These are phyloP conservation scores for Aspergillus sp. DNA, from an alignment of 2,329 filamentous ascomycete genomes.

Conservation along the genomic window DNA sequence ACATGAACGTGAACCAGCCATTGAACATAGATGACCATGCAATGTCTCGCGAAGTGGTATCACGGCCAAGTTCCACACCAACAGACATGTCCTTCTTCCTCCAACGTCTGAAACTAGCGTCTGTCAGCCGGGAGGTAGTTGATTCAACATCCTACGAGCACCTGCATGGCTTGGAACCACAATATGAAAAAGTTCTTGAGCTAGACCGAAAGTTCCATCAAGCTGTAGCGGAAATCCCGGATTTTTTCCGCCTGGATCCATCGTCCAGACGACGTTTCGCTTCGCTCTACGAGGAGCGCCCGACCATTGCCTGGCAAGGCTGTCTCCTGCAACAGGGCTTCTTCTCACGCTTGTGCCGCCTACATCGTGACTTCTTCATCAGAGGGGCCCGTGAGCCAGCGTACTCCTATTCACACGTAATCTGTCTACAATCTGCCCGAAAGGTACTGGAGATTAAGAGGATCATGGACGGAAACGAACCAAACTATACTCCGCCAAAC, in stretches of 20 bases:
- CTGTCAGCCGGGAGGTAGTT: slow-evolving; percentile 44
- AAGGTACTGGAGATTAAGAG: slow-evolving; percentile 41
- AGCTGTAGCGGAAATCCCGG: slow-evolving; percentile 34
- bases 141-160: slow-evolving; percentile 37
- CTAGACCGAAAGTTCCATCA: slow-evolving; percentile 40
- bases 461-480: slow-evolving; percentile 36
- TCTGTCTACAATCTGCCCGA: slow-evolving; percentile 42
- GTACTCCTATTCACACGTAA: slow-evolving; percentile 42
- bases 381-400: slow-evolving; percentile 37
- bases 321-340: slow-evolving; percentile 38
- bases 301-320: slow-evolving; percentile 39
- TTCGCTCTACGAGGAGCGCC: slow-evolving; percentile 31
- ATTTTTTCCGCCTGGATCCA: slow-evolving; percentile 42
- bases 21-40: slow-evolving; percentile 47
- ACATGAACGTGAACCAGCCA: slow-evolving; percentile 46
- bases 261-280: slow-evolving; percentile 29
- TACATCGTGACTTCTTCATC: slow-evolving; percentile 45
- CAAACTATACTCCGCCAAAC: slow-evolving; percentile 27
- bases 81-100: slow-evolving; percentile 51
- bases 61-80: slow-evolving; percentile 37
- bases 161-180: slow-evolving; percentile 28
- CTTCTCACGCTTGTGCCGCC: slow-evolving; percentile 40
- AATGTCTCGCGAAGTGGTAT: slow-evolving; percentile 27
- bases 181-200: slow-evolving; percentile 42
- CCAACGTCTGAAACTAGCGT: slow-evolving; percentile 44